Conservation (phyloP, 2,329 filamentous ascomycete genomes). For the Nigrospora oryzae region DNA sequence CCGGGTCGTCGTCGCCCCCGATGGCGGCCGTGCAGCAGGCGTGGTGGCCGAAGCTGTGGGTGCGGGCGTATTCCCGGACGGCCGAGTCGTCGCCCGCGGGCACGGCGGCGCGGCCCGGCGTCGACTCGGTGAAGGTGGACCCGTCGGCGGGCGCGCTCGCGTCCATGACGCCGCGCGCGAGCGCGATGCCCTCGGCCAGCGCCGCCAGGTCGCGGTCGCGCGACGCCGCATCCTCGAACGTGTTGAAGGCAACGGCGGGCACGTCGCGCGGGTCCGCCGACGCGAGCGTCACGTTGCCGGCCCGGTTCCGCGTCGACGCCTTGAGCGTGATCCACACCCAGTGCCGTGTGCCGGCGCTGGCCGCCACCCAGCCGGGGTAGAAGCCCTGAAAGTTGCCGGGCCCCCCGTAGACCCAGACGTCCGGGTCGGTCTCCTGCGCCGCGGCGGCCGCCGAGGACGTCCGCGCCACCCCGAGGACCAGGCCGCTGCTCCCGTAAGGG, state of each 20-base stretch:
- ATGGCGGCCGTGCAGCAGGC: slow-evolving; percentile 5
- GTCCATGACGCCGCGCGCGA: slow-evolving; percentile 6
- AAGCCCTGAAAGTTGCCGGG: slow-evolving; percentile 7
- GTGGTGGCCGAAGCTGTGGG: slow-evolving; percentile 5
- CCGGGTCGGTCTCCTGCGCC: slow-evolving; percentile 33
- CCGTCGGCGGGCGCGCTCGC: slow-evolving; percentile 10
- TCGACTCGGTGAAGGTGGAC: slow-evolving; percentile 7
- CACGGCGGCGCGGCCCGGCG: background rate
- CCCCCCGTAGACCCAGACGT: slow-evolving; percentile 25
- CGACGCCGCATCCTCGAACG: slow-evolving; percentile 6
- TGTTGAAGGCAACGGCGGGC: slow-evolving; percentile 9
- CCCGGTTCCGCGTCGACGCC: slow-evolving; percentile 13
- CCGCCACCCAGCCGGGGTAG: slow-evolving; percentile 7
- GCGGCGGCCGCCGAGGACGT: slow-evolving; percentile 10
- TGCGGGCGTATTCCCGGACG: slow-evolving; percentile 1
- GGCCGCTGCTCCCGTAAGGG: background rate
- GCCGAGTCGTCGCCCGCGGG: background rate
- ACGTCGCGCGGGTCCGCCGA: slow-evolving; percentile 10
- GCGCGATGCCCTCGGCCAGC: slow-evolving; percentile 9
- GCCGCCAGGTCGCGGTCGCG: slow-evolving; percentile 9
- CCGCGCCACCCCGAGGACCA: slow-evolving; percentile 7
- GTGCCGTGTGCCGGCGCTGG: slow-evolving; percentile 2
- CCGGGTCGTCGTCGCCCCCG: slow-evolving; percentile 2
- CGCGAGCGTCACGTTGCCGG: slow-evolving; percentile 11
- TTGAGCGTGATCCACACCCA: slow-evolving; percentile 13